phyloP scores from a whole-genome alignment of 768 basidiomycete species.

The Gautieria morchelliformis region DNA sequence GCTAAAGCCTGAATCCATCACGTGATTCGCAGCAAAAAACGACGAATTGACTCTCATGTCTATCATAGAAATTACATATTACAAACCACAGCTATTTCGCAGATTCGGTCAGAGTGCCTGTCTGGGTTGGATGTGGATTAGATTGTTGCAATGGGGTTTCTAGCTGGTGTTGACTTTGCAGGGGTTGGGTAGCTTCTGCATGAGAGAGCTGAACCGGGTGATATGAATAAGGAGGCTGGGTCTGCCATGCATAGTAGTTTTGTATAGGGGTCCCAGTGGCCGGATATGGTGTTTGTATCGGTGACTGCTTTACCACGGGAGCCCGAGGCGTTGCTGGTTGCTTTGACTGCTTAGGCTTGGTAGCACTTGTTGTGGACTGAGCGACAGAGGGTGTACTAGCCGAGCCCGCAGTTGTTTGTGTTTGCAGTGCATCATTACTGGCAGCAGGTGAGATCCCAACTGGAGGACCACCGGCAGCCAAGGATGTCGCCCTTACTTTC shows the following conservation, averaged over 20 bases:
- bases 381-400: background rate
- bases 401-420: background rate
- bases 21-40: background rate
- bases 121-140: too few species aligned
- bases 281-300: background rate
- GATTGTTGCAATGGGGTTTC: background rate
- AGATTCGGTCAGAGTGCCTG: too few species aligned
- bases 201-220: background rate
- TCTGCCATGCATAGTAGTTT: constrained; percentile 2
- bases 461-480: background rate
- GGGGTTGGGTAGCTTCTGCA: background rate
- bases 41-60: background rate
- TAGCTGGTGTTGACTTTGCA: background rate
- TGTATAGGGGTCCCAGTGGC: background rate
- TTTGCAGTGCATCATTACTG: background rate
- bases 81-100: too few species aligned
- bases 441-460: background rate
- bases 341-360: background rate
- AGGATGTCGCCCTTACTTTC: background rate
- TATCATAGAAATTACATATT: too few species aligned
- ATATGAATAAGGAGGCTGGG: background rate
- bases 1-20: background rate
- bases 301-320: background rate
- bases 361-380: background rate
- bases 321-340: background rate